These are phyloP conservation scores for Mortierella sp. DNA, from an alignment of 371 early-diverging fungal species.

Conservation along the genomic window DNA sequence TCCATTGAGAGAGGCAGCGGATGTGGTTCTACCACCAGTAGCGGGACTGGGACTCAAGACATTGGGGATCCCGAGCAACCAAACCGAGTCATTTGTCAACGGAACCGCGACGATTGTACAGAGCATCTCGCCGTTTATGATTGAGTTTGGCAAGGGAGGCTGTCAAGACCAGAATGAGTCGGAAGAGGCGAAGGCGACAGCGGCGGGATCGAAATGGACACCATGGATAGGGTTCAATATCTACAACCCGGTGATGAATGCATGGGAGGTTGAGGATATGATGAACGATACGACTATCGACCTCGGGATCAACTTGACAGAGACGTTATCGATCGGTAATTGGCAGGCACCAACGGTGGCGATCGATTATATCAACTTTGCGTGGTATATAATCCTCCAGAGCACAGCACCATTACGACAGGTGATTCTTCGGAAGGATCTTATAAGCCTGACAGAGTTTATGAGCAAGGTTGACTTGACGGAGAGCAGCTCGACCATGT, in stretches of 20 bases:
- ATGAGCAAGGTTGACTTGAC: conserved; percentile 38
- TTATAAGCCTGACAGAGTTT: conserved; percentile 27
- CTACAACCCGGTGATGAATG: conserved; percentile 47
- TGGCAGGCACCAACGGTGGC: conserved; percentile 42
- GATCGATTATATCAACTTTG: conserved; percentile 31
- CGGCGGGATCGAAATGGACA: neutral
- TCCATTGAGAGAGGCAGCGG: conserved; percentile 21
- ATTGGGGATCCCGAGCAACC: conserved; percentile 40
- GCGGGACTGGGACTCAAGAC: conserved; percentile 48
- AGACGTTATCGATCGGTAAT: conserved; percentile 18
- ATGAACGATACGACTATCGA: conserved; percentile 19
- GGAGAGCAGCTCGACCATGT: conserved; percentile 33
- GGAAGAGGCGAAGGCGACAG: neutral
- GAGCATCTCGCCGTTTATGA: conserved; percentile 41
- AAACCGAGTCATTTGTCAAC: conserved; percentile 20
- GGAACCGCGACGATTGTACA: conserved; percentile 30
- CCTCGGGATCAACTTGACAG: conserved; percentile 28
- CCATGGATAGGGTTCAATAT: conserved; percentile 55
- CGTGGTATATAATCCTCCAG: conserved; percentile 53
- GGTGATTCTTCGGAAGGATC: conserved; percentile 42
- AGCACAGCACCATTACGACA: conserved; percentile 48
- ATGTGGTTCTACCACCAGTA: conserved; percentile 27
- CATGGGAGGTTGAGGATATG: conserved; percentile 23
- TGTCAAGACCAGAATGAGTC: conserved; percentile 29
- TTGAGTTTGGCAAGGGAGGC: conserved; percentile 53